Percentiles rank a stretch among this genome's conserved stretches.
These are phyloP conservation scores for Pontederia crassipes DNA, from an alignment of 176 grass and related monocot genomes.

Conservation along the genomic window DNA sequence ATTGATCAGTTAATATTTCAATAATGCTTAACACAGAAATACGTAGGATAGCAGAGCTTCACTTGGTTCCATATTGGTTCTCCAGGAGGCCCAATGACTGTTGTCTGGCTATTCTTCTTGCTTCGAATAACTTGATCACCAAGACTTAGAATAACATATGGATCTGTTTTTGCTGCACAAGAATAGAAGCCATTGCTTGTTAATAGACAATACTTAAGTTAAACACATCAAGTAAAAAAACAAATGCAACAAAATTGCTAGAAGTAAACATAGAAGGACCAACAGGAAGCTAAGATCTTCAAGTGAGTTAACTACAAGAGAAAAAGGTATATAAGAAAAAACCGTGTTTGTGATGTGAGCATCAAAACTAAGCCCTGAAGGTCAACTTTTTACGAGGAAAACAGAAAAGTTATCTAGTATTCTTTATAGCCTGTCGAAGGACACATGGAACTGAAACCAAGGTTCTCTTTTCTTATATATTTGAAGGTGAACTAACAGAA, in stretches of 20 bases:
- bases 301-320: too few relatives aligned
- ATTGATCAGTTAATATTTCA: conserved; percentile 7
- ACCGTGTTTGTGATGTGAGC: too few relatives aligned
- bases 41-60: conserved; percentile 12
- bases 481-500: conserved; percentile 1
- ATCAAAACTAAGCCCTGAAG: too few relatives aligned
- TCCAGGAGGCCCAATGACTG: conserved; percentile 71
- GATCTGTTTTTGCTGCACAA: conserved; percentile 81
- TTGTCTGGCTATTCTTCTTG: conserved; percentile 98
- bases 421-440: too few relatives aligned
- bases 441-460: too few relatives aligned
- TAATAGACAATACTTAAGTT: not conserved
- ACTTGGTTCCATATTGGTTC: conserved; percentile 99
- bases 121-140: conserved; percentile 91
- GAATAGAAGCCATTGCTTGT: not conserved
- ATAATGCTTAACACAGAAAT: not conserved
- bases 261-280: too few relatives aligned
- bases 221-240: too few relatives aligned
- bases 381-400: too few relatives aligned
- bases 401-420: too few relatives aligned
- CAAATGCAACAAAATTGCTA: too few relatives aligned
- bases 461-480: conserved; percentile 12
- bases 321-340: too few relatives aligned
- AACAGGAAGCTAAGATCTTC: too few relatives aligned
- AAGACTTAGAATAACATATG: conserved; percentile 78